Base-by-base conservation (phyloP, 2,329 filamentous ascomycete species). In the Sphaerulina vaccinii region DNA sequence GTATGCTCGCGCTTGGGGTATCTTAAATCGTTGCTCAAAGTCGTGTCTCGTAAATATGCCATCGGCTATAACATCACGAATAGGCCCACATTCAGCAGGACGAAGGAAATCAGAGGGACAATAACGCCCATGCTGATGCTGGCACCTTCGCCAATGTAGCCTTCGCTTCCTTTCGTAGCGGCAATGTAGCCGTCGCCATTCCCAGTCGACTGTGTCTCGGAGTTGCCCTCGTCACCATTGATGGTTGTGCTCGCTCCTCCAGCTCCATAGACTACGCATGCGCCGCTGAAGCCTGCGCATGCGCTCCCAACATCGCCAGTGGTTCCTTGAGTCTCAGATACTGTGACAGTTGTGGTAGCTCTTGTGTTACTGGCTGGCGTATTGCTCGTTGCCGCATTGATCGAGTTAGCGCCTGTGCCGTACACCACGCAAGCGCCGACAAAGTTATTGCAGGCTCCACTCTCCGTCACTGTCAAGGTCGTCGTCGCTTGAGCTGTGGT, bases 191-290 rank as follows among this genome's bases (percentile, higher is more conserved):
- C 58, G 19, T 44, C 51, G n/a, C 51, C 44, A 19, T 52, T 56
- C 1, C 33, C 47, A 8, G 47, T 38, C 29, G 21, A 19, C 5
- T 39, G 45, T 7, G 41, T 38, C 27, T 27, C 40, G 35, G 29
- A 33, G 19, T 16, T 48, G 41, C 42, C 35, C 33, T 44, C 54
- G 19, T 51, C 37, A 24, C 24, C 43, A 24, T 18, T 24, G 18
- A 49, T 50, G 10, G 52, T 55, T 8, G 45, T 48, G 35, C 47
- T 19, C 16, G 36, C 43, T 39, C 27, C 33, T 9, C 41, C 43
- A 22, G 32, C 41, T 22, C 52, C 55, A 24, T 60, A 60, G 3
- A 58, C 56, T 1, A 60, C 54, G 41, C 58, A 60, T 13, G 58
- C 58, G 39, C 58, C 56, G 9, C 29, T 45, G 45, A 50, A 56